These are phyloP conservation scores for Suhomyces wounanorum DNA, from an alignment of 1,139 yeast species.

Conservation along the genomic window DNA sequence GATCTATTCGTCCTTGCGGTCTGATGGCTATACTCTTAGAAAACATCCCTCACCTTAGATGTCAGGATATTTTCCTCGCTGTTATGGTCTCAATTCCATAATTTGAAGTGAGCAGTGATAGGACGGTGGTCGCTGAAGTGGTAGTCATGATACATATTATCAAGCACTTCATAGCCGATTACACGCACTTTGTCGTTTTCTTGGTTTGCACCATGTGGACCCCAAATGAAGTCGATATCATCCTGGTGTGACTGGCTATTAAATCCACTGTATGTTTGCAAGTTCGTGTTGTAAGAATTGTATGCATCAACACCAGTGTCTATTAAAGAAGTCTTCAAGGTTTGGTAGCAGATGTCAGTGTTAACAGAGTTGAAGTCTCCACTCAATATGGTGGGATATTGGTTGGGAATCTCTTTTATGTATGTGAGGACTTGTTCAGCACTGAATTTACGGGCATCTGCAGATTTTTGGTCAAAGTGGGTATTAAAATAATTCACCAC, in stretches of 20 bases:
- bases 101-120: constrained; percentile 30
- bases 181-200: constrained; percentile 13
- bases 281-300: constrained; percentile 26
- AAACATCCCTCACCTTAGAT: neutral
- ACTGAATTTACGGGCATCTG: constrained; percentile 36
- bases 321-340: constrained; percentile 22
- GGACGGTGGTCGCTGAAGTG: constrained; percentile 51
- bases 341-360: constrained; percentile 33
- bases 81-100: neutral
- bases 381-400: constrained; percentile 35
- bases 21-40: neutral
- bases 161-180: constrained; percentile 40
- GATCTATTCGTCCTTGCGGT: too few relatives aligned
- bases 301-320: constrained; percentile 26
- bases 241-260: constrained; percentile 25
- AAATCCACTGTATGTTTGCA: constrained; percentile 45
- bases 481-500: constrained; percentile 41
- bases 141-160: constrained; percentile 25
- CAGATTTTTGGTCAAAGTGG: constrained; percentile 48
- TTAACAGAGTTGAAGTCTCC: constrained; percentile 45
- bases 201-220: constrained; percentile 19
- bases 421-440: constrained; percentile 35
- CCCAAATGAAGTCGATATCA: constrained; percentile 35
- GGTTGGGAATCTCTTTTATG: constrained; percentile 28
- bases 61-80: neutral